Conservation (phyloP, 306 rosid genomes). For the Erythrophleum fordii region DNA sequence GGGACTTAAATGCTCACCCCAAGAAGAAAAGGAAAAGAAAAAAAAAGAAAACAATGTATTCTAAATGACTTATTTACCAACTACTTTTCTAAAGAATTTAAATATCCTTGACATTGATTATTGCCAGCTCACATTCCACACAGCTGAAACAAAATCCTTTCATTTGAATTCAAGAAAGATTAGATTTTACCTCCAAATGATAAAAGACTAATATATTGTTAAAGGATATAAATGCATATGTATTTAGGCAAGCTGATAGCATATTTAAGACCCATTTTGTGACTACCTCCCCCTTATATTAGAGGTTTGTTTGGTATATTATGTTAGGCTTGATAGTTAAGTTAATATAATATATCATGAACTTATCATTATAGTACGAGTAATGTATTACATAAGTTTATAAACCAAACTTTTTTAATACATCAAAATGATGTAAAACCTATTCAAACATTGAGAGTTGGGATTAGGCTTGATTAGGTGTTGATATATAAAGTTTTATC, state of each 20-base stretch:
- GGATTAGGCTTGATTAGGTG: no score
- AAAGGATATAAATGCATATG: not conserved
- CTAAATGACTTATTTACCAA: not conserved
- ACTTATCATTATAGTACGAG: no score
- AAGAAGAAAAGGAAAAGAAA: not conserved
- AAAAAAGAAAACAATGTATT: not conserved
- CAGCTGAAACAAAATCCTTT: not conserved
- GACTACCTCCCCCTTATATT: not conserved
- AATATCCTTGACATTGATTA: not conserved
- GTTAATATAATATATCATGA: no score
- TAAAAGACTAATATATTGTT: not conserved
- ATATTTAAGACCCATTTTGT: conserved; percentile 21
- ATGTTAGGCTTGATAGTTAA: no score
- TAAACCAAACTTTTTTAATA: no score
- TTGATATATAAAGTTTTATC: no score
- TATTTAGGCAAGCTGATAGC: not conserved
- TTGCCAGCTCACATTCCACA: conserved; percentile 10
- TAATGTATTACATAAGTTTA: no score
- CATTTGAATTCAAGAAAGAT: not conserved
- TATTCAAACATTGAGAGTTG: no score
- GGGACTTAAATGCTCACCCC: not conserved
- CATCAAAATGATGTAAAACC: no score
- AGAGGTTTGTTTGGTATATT: no score
- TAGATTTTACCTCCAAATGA: not conserved
- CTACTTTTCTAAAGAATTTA: not conserved